Evolutionary conservation across 495 filamentous ascomycete species (phyloP), one percentile per base, ranked within the genome.

Genomic region (Penicillium canescens): DNA sequence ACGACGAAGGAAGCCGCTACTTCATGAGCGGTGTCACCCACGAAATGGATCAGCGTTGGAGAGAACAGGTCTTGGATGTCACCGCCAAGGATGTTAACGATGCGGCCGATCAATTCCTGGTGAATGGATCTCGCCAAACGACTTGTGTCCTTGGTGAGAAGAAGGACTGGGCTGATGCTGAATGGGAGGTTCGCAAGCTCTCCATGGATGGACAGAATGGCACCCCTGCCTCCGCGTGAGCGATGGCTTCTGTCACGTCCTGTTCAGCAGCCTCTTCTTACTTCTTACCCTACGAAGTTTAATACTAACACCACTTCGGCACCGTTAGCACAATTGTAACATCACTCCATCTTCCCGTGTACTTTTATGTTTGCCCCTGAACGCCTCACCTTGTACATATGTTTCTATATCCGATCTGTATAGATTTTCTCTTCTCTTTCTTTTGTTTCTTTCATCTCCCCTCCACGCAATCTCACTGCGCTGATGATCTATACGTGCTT

Each of bases 51-150:
- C 92, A 97, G 67, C 81, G 75, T 57, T 85, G 90, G 65, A 82
- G 95, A 65, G 89, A 96, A 64, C 86, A 89, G 55, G 80, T 98
- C 37, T 78, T 98, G 13, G 92, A 96, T 68, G 92, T 97, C 46
- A 90, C 82, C 10, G 87, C 83, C 56, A 82, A 86, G 56, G 86
- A 95, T 56, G 87, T 98, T 14, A 84, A 85, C 51, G 79, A 86
- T 28, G 92, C 82, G 13, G 95, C 94, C 1, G 86, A 96, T 59
- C 79, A 83, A 55, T 96, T 88, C 67, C 71, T 97, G 54, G 84
- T 96, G 26, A 82, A 92, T 14, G 83, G 77, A n/a, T 73, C 49
- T 63, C 79, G 73, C 11, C 69, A 78, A 48, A 78, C 59, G 65
- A 75, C 62, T 56, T 91, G 60, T 39, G 84, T 98, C 36, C 80